Evolutionary conservation across 2,329 filamentous ascomycete genomes (phyloP).

Genomic region (Rutstroemia sp.): DNA sequence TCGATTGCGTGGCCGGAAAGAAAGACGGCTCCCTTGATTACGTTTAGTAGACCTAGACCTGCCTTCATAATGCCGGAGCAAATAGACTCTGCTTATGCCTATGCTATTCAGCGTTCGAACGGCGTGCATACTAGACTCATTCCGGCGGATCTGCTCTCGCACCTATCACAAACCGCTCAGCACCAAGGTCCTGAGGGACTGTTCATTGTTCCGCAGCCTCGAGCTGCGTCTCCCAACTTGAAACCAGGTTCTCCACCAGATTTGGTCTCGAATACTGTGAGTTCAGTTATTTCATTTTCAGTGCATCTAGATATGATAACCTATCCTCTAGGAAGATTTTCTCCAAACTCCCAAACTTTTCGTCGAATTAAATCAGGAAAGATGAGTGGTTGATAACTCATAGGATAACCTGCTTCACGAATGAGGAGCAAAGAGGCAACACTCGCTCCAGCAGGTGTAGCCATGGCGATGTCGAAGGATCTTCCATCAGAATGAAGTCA

Average conservation of each 20-base stretch:
- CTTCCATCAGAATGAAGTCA: too few species aligned
- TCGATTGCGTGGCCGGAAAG: too few species aligned
- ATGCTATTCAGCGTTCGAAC: conserved; percentile 47
- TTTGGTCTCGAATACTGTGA: conserved; percentile 18
- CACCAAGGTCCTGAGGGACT: conserved; percentile 24
- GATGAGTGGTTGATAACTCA: too few species aligned
- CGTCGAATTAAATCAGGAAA: not conserved
- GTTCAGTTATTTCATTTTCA: not conserved
- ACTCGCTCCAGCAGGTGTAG: too few species aligned
- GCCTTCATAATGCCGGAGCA: conserved; percentile 18
- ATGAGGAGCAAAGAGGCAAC: too few species aligned
- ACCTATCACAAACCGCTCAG: conserved; percentile 32
- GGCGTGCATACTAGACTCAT: conserved; percentile 48
- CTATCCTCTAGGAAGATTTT: not conserved
- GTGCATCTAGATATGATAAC: not conserved
- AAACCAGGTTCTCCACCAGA: conserved; percentile 11
- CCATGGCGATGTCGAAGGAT: too few species aligned
- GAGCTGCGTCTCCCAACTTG: conserved; percentile 15
- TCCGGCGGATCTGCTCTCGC: conserved; percentile 43
- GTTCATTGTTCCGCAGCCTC: conserved; percentile 24
- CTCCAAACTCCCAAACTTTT: not conserved
- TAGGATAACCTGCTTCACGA: too few species aligned
- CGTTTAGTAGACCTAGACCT: conserved; percentile 19
- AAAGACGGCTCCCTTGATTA: too few species aligned
- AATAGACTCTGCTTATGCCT: conserved; percentile 34